Evolutionary conservation across 345 rosid genomes (phyloP).

Genomic region (Psidium guajava): DNA sequence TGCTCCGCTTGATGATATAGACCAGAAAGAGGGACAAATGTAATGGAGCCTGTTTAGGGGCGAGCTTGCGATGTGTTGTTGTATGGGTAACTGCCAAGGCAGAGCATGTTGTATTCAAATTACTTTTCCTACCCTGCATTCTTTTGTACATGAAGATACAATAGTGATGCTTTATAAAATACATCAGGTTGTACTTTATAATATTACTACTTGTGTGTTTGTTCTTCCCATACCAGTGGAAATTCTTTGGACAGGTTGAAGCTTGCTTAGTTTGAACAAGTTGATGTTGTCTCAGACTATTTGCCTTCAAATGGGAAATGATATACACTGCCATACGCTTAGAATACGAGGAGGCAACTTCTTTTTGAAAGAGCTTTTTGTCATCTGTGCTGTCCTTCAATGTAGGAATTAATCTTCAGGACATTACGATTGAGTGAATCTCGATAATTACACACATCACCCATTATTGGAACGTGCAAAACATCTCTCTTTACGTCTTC

Average conservation of each 20-base stretch:
- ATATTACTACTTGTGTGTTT: not conserved
- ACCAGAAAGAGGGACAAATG: not conserved
- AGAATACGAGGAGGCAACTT: not conserved
- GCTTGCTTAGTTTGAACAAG: not conserved
- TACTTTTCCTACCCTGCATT: conserved; percentile 26
- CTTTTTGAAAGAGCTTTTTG: not conserved
- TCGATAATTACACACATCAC: not conserved
- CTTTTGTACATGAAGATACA: conserved; percentile 43
- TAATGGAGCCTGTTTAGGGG: not conserved
- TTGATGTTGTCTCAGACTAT: not conserved
- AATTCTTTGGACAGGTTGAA: not conserved
- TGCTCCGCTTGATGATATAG: not conserved
- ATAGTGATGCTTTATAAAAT: not conserved
- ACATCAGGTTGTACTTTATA: not conserved
- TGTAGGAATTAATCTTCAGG: not conserved
- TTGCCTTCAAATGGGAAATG: not conserved
- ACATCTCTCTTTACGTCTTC: not conserved
- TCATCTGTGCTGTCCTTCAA: not conserved
- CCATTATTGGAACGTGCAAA: not conserved
- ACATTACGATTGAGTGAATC: not conserved
- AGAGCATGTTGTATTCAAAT: conserved; percentile 6
- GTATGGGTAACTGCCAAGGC: not conserved
- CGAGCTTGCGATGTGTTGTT: not conserved
- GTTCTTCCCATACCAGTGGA: not conserved
- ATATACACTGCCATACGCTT: not conserved